Conservation (phyloP, 805 yeast genomes). For the Candida chauliodis region DNA sequence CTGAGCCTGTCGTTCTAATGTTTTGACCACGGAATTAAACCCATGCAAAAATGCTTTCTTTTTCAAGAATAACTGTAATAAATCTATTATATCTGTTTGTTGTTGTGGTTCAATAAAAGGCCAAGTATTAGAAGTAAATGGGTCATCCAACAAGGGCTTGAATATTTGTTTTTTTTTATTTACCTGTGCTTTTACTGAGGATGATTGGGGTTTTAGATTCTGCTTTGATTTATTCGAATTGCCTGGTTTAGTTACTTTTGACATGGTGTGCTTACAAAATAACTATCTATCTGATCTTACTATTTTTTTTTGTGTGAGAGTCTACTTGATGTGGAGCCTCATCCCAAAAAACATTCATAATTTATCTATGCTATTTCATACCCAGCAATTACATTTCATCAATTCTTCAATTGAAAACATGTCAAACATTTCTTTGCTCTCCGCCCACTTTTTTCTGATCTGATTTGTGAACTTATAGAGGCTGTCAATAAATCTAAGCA, state of each 20-base stretch:
- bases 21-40: constrained; percentile 52
- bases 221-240: constrained; percentile 67
- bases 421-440: no score
- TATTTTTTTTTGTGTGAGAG: no score
- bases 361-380: no score
- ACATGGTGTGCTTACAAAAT: no score
- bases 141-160: constrained; percentile 63
- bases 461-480: no score
- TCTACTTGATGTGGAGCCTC: no score
- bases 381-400: no score
- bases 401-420: no score
- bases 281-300: no score
- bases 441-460: no score
- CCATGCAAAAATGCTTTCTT: constrained; percentile 36
- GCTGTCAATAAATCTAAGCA: no score
- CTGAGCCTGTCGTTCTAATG: constrained; percentile 42
- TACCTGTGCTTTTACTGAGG: constrained; percentile 48
- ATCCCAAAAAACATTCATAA: no score
- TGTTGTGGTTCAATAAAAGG: constrained; percentile 38
- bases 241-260: constrained; percentile 27
- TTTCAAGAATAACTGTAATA: constrained; percentile 29
- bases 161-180: constrained; percentile 52
- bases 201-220: constrained; percentile 27
- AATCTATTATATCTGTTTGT: constrained; percentile 36
- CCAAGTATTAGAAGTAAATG: constrained; percentile 47